phyloP scores from a whole-genome alignment of 2,329 filamentous ascomycete genomes.

The Fusarium lateritium region DNA sequence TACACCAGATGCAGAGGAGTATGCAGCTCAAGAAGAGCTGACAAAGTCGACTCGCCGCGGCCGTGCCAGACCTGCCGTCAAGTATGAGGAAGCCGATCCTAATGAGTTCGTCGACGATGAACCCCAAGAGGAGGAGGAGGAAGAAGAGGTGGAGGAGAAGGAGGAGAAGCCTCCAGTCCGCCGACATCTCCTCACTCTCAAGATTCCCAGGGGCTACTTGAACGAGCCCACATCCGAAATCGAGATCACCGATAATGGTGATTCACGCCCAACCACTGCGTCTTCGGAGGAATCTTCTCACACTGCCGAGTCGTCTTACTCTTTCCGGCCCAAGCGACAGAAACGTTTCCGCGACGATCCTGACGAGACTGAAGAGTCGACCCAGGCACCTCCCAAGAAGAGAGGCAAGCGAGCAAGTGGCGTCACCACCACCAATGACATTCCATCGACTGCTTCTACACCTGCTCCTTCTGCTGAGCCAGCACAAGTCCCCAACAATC shows the following conservation, averaged over 20 bases:
- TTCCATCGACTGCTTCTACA: conserved; percentile 37
- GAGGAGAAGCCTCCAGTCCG: conserved; percentile 49
- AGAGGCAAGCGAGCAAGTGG: conserved; percentile 51
- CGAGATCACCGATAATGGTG: conserved; percentile 59
- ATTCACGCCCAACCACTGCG: conserved; percentile 67
- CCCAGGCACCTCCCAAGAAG: conserved; percentile 58
- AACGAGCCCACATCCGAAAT: conserved; percentile 56
- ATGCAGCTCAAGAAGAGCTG: conserved; percentile 34
- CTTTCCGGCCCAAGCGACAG: conserved; percentile 69
- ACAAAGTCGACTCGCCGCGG: conserved; percentile 47
- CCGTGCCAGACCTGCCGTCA: conserved; percentile 46
- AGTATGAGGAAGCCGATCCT: conserved; percentile 50
- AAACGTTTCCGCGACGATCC: conserved; percentile 68
- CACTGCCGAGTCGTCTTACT: conserved; percentile 66
- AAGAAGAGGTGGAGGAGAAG: conserved; percentile 45
- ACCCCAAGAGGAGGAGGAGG: conserved; percentile 44
- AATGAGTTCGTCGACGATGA: conserved; percentile 51
- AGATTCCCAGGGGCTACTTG: conserved; percentile 60
- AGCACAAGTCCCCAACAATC: conserved; percentile 38
- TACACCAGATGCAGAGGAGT: conserved; percentile 40
- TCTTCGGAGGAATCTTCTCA: conserved; percentile 66
- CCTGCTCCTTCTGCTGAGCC: conserved; percentile 42
- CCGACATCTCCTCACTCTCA: conserved; percentile 55
- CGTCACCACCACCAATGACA: conserved; percentile 27
- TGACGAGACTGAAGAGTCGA: conserved; percentile 57